Evolutionary conservation across 306 rosid species (phyloP).

Genomic region (barrel medic (Medicago truncatula)): MtrunA17r5.0-ANR NC_053042.1:28763501-28764000

Average conservation of each 20-base stretch:
- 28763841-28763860: slow-evolving; percentile 57
- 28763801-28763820: slow-evolving; percentile 81
- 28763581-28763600: slow-evolving; percentile 31
- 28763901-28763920: slow-evolving; percentile 30
- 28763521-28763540: slow-evolving; percentile 69
- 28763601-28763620: slow-evolving; percentile 17
- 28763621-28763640: slow-evolving; percentile 46
- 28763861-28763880: slow-evolving; percentile 9
- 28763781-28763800: slow-evolving; percentile 78
- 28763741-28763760: slow-evolving; percentile 81
- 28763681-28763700: slow-evolving; percentile 99
- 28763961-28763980: slow-evolving; percentile 6
- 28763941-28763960: slow-evolving; percentile 17
- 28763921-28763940: neutral
- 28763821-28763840: slow-evolving; percentile 76
- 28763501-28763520: slow-evolving; percentile 72
- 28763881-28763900: slow-evolving; percentile 7
- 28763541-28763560: slow-evolving; percentile 89
- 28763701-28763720: slow-evolving; percentile 67
- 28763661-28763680: slow-evolving; percentile 82
- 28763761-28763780: slow-evolving; percentile 77
- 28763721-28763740: slow-evolving; percentile 70
- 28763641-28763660: slow-evolving; percentile 78
- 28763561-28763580: slow-evolving; percentile 47
- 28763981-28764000: slow-evolving; percentile 32